Conservation (phyloP, 345 rosid species). For the Psidium friedrichsthalianum region DNA sequence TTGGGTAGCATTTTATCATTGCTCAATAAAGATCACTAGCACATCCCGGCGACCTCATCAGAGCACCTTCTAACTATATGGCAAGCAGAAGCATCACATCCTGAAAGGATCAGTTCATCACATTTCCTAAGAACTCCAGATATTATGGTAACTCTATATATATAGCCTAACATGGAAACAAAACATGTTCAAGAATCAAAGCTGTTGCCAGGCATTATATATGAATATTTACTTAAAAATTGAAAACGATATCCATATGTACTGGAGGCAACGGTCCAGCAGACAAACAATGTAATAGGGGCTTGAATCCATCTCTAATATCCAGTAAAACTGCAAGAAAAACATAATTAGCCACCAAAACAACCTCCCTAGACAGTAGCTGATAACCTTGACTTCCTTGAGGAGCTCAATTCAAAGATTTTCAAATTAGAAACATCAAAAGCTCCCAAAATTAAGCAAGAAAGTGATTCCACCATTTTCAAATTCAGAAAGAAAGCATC, state of each 20-base stretch:
- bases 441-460: neutral
- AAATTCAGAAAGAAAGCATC: neutral
- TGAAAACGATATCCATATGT: neutral
- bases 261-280: neutral
- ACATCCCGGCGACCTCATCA: constrained; percentile 1
- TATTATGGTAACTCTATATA: neutral
- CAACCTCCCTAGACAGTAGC: neutral
- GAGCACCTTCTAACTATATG: neutral
- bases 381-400: neutral
- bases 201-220: neutral
- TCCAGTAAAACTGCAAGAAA: neutral
- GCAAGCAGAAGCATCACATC: neutral
- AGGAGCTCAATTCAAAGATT: neutral
- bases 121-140: neutral
- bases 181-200: neutral
- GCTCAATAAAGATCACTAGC: constrained; percentile 12
- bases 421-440: neutral
- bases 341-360: neutral
- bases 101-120: neutral
- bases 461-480: neutral
- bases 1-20: constrained; percentile 42
- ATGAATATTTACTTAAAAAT: neutral
- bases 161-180: neutral
- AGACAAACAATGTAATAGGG: neutral
- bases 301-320: neutral